These are phyloP conservation scores for Cladosporium sp. DNA, from an alignment of 2,329 filamentous ascomycete species.

Conservation along the genomic window DNA sequence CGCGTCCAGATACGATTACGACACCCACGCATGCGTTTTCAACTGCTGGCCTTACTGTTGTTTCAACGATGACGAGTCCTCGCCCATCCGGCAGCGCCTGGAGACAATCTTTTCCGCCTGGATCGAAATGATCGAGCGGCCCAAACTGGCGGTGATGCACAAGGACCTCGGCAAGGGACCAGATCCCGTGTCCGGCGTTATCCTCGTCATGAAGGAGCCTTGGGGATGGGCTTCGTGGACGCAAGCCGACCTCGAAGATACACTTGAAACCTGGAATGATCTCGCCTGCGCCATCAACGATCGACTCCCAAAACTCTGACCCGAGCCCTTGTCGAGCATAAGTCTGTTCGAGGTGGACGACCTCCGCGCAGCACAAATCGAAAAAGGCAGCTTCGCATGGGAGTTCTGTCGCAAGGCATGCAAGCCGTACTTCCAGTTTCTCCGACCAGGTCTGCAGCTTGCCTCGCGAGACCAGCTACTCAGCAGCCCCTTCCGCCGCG, in stretches of 20 bases:
- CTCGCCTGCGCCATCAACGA: neutral
- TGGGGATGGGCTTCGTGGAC: neutral
- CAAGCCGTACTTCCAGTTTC: neutral
- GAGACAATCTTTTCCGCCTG: constrained; percentile 3
- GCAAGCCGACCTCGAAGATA: neutral
- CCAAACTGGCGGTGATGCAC: neutral
- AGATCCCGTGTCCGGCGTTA: neutral
- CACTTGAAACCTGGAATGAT: neutral
- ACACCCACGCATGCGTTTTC: neutral
- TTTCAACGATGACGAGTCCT: neutral
- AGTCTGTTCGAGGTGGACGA: neutral
- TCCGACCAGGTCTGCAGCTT: neutral
- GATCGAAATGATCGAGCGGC: constrained; percentile 7
- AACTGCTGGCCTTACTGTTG: neutral
- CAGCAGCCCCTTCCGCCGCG: neutral
- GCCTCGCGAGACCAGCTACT: neutral
- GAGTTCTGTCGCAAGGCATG: neutral
- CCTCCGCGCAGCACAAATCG: neutral
- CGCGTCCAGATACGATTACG: neutral
- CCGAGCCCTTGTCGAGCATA: neutral
- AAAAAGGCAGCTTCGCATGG: neutral
- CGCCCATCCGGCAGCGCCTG: constrained; percentile 1
- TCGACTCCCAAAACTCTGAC: neutral
- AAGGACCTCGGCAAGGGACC: neutral
- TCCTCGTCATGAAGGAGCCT: neutral